Conservation (phyloP, 176 grass and related monocot species). For the Oryza punctata region DNA sequence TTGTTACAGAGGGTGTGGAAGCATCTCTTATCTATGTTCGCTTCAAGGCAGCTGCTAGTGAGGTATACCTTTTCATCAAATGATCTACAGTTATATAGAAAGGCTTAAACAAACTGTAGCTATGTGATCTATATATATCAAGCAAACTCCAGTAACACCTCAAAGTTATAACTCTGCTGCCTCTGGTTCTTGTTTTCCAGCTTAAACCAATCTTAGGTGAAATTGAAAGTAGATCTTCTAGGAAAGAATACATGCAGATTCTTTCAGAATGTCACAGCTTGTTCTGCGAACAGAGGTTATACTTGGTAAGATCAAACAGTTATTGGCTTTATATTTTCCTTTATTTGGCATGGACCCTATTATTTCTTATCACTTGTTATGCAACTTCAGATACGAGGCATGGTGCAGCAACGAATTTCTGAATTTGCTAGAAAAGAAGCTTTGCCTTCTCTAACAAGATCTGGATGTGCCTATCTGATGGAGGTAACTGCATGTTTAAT, state of each 20-base stretch:
- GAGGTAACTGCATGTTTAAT: slow-evolving; percentile 60
- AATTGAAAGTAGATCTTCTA: slow-evolving; percentile 88
- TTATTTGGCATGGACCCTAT: slow-evolving; percentile 16
- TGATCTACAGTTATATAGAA: background rate
- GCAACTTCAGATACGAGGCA: slow-evolving; percentile 71
- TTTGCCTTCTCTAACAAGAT: slow-evolving; percentile 94
- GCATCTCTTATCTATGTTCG: slow-evolving; percentile 99
- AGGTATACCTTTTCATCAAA: slow-evolving; percentile 55
- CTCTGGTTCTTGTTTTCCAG: slow-evolving; percentile 55
- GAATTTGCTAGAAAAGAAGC: slow-evolving; percentile 86
- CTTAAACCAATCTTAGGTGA: slow-evolving; percentile 89
- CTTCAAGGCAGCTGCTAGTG: slow-evolving; percentile 94
- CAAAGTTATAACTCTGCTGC: slow-evolving; percentile 16
- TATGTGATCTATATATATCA: slow-evolving; percentile 1
- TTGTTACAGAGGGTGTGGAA: slow-evolving; percentile 83
- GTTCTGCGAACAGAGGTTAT: slow-evolving; percentile 94
- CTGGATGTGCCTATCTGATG: slow-evolving; percentile 96
- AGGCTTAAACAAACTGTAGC: background rate
- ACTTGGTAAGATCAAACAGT: slow-evolving; percentile 63
- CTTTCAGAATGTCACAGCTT: slow-evolving; percentile 94
- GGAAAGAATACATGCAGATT: slow-evolving; percentile 82
- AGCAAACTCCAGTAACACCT: slow-evolving; percentile 7
- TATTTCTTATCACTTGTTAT: slow-evolving; percentile 33
- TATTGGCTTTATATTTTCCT: slow-evolving; percentile 11
- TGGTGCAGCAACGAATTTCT: slow-evolving; percentile 85